Conservation (phyloP, 768 basidiomycete species). For the Kwoniella sp. region DNA sequence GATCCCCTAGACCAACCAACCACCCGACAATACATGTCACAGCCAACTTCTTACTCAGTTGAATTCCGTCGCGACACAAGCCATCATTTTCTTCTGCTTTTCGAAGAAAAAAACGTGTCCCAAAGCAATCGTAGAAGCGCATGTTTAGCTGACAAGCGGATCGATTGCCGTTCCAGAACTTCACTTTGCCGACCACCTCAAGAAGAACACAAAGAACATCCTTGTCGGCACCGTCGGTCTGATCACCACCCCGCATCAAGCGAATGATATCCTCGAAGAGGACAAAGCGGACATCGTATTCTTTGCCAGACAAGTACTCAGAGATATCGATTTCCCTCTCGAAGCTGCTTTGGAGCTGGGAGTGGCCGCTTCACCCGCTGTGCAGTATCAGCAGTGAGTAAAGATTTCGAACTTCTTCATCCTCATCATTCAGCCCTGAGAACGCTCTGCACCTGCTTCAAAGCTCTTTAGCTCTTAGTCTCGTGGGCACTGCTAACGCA, state of each 20-base stretch:
- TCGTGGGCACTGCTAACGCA: too few relatives aligned
- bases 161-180: slow-evolving; percentile 58
- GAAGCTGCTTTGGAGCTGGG: slow-evolving; percentile 67
- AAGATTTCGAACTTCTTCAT: too few relatives aligned
- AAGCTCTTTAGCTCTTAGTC: too few relatives aligned
- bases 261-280: slow-evolving; percentile 67
- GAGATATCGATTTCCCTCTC: slow-evolving; percentile 69
- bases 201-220: slow-evolving; percentile 48
- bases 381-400: slow-evolving; percentile 63
- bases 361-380: slow-evolving; percentile 68
- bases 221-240: slow-evolving; percentile 69
- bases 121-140: too few relatives aligned
- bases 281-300: slow-evolving; percentile 71
- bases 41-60: too few relatives aligned
- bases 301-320: slow-evolving; percentile 68
- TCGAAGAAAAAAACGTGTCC: too few relatives aligned
- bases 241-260: slow-evolving; percentile 67
- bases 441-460: too few relatives aligned
- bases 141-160: background rate
- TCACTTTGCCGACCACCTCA: slow-evolving; percentile 65
- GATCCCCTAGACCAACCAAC: too few relatives aligned
- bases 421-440: too few relatives aligned
- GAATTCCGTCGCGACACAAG: too few relatives aligned
- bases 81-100: background rate
- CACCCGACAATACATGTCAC: too few relatives aligned